Base-by-base conservation (phyloP, 2,329 filamentous ascomycete genomes). In the Acephala macrosclerotiorum region DNA sequence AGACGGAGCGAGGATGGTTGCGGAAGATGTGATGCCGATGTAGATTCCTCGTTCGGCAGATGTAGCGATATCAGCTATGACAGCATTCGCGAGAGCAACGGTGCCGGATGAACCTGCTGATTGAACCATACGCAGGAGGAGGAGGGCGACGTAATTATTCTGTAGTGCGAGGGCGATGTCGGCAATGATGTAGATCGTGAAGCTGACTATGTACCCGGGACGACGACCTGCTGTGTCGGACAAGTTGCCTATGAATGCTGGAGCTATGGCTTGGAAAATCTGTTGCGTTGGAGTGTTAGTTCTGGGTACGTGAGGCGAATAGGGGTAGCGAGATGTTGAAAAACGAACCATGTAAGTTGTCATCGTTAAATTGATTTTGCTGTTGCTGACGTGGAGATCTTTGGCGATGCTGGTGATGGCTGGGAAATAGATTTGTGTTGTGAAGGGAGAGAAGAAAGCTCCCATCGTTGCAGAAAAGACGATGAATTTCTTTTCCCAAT, bases 11-110 rank as follows among this genome's bases (percentile, higher is more conserved):
- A 90, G 72, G 0, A 87, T 81, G 0, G 70, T 87, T 88, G 42
- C 82, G 79, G 2, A 88, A 36, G 83, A 85, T 20, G 88, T 85
- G 67, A 88, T 84, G 49, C 86, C 90, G 78, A 94, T 89, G 73
- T 91, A 94, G 59, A 84, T 88, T 65, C 90, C 72, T 51, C 73
- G 79, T 72, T 92, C 89, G 0, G 84, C 83, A 1, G 84, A 84
- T 0, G 87, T 89, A 12, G 85, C 80, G 7, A 90, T 38, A 36
- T 65, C 63, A 25, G 58, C 49, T 22, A 65, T 51, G 12, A 65
- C 84, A 0, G 85, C 89, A 33, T 80, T 80, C 0, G 80, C 80
- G 2, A 92, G 78, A 0, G 88, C 83, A 0, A 90, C 79, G 0
- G 87, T 89, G 0, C 84, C 84, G 64, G 83, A 86, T 47, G 83